Conservation (phyloP, 805 yeast genomes). For the Kuraishia capsulata region DNA sequence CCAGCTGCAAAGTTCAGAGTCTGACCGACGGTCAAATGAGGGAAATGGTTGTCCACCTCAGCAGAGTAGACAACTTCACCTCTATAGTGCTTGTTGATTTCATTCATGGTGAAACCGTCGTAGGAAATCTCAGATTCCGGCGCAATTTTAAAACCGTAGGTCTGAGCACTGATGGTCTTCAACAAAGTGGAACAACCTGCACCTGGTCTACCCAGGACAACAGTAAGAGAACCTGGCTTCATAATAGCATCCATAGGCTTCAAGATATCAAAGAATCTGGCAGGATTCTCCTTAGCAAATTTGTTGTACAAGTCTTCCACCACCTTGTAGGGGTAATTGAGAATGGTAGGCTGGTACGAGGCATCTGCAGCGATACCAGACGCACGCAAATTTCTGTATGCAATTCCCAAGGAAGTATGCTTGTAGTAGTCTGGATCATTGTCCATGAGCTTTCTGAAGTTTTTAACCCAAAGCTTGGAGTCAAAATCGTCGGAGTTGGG, state of each 20-base stretch:
- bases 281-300: slow-evolving; percentile 15
- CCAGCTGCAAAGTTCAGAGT: slow-evolving; percentile 57
- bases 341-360: slow-evolving; percentile 54
- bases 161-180: slow-evolving; percentile 48
- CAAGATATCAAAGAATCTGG: slow-evolving; percentile 38
- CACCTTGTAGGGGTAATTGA: slow-evolving; percentile 30
- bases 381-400: slow-evolving; percentile 49
- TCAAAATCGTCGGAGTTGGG: slow-evolving; percentile 52
- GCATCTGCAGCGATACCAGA: slow-evolving; percentile 60
- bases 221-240: slow-evolving; percentile 56
- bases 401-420: slow-evolving; percentile 51
- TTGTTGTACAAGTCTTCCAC: slow-evolving; percentile 18
- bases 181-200: slow-evolving; percentile 69
- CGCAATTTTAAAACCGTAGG: slow-evolving; percentile 49
- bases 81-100: slow-evolving; percentile 42
- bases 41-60: slow-evolving; percentile 60
- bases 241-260: slow-evolving; percentile 60
- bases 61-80: slow-evolving; percentile 69
- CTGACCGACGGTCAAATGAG: slow-evolving; percentile 58
- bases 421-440: slow-evolving; percentile 55
- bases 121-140: slow-evolving; percentile 36
- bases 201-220: slow-evolving; percentile 76
- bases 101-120: slow-evolving; percentile 44
- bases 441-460: slow-evolving; percentile 41
- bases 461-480: slow-evolving; percentile 60